Evolutionary conservation across 148 eudicot genomes (phyloP), one percentile per base, ranked within the genome.

Genomic region (Simmondsia chinensis): DNA sequence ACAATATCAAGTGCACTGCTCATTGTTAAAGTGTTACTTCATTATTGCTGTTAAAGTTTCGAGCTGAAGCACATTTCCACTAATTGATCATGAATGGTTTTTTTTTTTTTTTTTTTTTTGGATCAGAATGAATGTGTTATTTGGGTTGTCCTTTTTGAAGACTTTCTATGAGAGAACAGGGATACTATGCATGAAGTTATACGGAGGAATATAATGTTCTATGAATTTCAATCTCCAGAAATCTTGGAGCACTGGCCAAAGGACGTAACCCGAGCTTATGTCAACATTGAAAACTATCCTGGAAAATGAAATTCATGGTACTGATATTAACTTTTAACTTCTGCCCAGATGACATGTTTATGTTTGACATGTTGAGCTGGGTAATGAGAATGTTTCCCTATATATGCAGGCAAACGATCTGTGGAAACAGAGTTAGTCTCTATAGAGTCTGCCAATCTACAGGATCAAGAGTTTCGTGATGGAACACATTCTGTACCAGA

Each of bases 181-280:
- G 14, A 37, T 22, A 11, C 19, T 6, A n/a, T 20, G 0, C 9
- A 13, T 1, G 13, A 16, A 26, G 11, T 39, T 13, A 11, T 3
- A 13, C 31, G 14, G 43, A 13, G 12, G 33, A 31, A 26, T 33
- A 40, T 28, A 2, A 30, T 6, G 6, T 16, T 35, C 4, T 43
- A 23, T 41, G 10, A 21, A 13, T 59, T 21, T 49, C 41, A 33
- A 50, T 47, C 34, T 63, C 51, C 57, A 83, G 95, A 71, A 68
- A 65, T 51, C 48, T 55, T 25, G 97, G 97, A 33, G 63, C 74
- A 38, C 61, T 91, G 3, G 52, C 70, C 17, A 77, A 71, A 74
- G 97, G 91, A 48, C 54, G 77, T 42, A 88, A 88, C 61, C 51
- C 23, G 93, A 83, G 64, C 87, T 80, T 37, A 58, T 78, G 37